These are phyloP conservation scores for Chloranthus sessilifolius DNA, from an alignment of 164 flowering plant genomes.

Conservation along the genomic window DNA sequence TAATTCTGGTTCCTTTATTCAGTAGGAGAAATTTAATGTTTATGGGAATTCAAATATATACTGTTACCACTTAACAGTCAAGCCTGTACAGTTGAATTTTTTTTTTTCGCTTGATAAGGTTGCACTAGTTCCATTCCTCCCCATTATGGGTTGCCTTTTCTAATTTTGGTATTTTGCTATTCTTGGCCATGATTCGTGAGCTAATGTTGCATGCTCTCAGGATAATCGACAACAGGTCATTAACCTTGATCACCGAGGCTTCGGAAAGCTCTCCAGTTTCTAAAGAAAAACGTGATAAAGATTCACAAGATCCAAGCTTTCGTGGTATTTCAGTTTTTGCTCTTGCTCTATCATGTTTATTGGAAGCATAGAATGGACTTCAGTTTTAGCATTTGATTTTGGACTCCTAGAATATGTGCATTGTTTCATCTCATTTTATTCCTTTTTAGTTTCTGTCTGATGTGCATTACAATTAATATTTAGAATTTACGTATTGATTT, in stretches of 20 bases:
- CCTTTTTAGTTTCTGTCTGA: too few relatives aligned
- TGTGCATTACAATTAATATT: too few relatives aligned
- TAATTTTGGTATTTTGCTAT: background rate
- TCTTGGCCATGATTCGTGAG: background rate
- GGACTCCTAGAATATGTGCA: too few relatives aligned
- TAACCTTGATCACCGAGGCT: conserved; percentile 76
- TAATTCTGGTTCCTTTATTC: too few relatives aligned
- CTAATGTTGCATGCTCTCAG: conserved; percentile 34
- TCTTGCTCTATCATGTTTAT: conserved; percentile 1
- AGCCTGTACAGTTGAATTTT: too few relatives aligned
- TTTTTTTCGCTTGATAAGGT: too few relatives aligned
- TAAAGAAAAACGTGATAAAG: conserved; percentile 38
- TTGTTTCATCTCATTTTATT: background rate
- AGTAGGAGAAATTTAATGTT: too few relatives aligned
- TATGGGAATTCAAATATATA: too few relatives aligned
- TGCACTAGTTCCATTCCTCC: too few relatives aligned
- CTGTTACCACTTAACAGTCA: too few relatives aligned
- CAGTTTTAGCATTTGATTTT: background rate
- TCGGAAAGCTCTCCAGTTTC: conserved; percentile 54
- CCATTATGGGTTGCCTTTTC: too few relatives aligned
- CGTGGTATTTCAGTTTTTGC: conserved; percentile 62
- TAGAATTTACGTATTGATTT: too few relatives aligned
- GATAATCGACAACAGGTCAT: conserved; percentile 76
- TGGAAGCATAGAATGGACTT: background rate
- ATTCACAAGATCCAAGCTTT: conserved; percentile 39